Evolutionary conservation across 495 filamentous ascomycete genomes (phyloP), one percentile per base, ranked within the genome.

Genomic region (Hypoxylon intermedium): DNA sequence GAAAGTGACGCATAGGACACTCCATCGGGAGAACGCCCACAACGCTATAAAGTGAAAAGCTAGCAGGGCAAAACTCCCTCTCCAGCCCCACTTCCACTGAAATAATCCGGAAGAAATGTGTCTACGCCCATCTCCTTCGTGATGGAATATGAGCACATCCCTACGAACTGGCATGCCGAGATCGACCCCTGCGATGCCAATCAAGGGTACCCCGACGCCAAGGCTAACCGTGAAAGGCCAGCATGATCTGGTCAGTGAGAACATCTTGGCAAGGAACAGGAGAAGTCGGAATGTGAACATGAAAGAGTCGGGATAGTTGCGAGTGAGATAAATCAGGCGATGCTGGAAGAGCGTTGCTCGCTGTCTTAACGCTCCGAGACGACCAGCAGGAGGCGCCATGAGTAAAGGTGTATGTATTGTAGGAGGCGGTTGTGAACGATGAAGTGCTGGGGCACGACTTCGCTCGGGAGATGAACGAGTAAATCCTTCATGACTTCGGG

Each of bases 371-470:
- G 76, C 56, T 54, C 75, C 64, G 38, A 79, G 42, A 1, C 62
- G 54, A 19, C 74, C 77, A 31, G 67, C 67, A 36, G 79, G 87
- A 15, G 87, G 87, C 6, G 86, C 77, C 63, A 91, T 80, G 21
- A 89, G 79, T 34, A 87, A 70, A 0, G 82, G 77, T 24, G 81
- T 68, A 45, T 69, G 68, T 20, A 63, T 69, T 12, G 60, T 71
- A 23, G 70, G 72, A 20, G 66, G 63, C 42, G 70, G 69, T 21
- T 71, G 73, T n/a, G 60, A 37, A 59, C 63, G 57, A 30, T n/a
- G 53, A 46, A 38, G 55, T 69, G 41, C 59, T 31, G 54, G 51
- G 53, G 45, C 45, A 26, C 45, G 50, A 9, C 50, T 47, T 5
- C 44, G 50, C 30, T 68, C 63, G 36, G 55, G 36, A 18, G 65